Percentiles rank a stretch among this genome's conserved stretches.
Evolutionary conservation across 2,329 filamentous ascomycete genomes (phyloP).

Genomic region (Fusarium nurragi): DNA sequence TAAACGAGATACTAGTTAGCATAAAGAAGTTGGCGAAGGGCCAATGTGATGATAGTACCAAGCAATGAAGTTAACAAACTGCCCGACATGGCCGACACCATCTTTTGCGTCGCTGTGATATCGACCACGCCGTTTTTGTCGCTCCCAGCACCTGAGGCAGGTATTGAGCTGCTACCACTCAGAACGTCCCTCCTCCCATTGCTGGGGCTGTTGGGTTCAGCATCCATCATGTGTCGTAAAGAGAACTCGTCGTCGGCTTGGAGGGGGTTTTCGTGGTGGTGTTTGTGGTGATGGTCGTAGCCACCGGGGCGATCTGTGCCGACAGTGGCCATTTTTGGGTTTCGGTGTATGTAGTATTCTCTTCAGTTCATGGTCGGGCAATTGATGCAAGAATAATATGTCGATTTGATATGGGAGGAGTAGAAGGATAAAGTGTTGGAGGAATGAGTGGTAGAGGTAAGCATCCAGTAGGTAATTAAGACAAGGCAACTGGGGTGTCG

Average conservation of each 20-base stretch:
- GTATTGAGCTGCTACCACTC: slow-evolving; percentile 14
- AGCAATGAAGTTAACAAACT: slow-evolving; percentile 90
- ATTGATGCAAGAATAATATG: not conserved
- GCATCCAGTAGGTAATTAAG: not conserved
- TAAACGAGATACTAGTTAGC: slow-evolving; percentile 49
- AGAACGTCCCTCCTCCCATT: slow-evolving; percentile 16
- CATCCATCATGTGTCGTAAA: slow-evolving; percentile 44
- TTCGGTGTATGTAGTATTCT: slow-evolving; percentile 3
- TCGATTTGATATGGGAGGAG: not conserved
- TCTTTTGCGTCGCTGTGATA: slow-evolving; percentile 87
- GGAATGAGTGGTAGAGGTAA: not conserved
- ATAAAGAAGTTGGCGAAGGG: not conserved
- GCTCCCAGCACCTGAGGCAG: slow-evolving; percentile 12
- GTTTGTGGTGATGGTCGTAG: slow-evolving; percentile 25
- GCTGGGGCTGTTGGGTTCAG: slow-evolving; percentile 24
- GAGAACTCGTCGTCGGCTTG: slow-evolving; percentile 45
- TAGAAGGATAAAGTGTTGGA: not conserved
- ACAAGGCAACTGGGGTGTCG: slow-evolving; percentile 24
- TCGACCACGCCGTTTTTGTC: slow-evolving; percentile 59
- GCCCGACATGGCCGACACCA: slow-evolving; percentile 91
- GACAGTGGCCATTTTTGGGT: slow-evolving; percentile 37
- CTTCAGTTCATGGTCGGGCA: slow-evolving; percentile 29
- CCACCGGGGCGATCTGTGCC: slow-evolving; percentile 39
- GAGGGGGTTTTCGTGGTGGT: slow-evolving; percentile 32
- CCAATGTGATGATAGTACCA: slow-evolving; percentile 63